These are phyloP conservation scores for Nemania abortiva DNA, from an alignment of 2,329 filamentous ascomycete species.

Conservation along the genomic window DNA sequence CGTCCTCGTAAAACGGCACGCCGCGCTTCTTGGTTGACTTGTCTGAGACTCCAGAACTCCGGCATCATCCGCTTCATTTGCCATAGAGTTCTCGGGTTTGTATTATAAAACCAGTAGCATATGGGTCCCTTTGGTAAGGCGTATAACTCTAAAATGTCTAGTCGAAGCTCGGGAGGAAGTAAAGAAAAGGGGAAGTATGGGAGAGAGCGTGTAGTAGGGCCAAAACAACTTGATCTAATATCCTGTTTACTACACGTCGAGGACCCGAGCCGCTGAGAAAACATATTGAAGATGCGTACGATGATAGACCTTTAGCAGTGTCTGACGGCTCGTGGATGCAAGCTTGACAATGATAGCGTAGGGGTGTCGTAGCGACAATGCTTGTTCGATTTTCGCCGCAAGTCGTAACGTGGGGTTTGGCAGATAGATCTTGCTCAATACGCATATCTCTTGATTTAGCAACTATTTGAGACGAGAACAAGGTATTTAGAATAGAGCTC, in stretches of 20 bases:
- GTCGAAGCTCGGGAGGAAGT: slow-evolving; percentile 15
- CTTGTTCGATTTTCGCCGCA: neutral
- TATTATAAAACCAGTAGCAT: neutral
- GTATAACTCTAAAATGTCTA: neutral
- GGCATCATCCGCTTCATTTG: neutral
- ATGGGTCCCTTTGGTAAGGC: neutral
- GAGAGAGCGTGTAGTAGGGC: neutral
- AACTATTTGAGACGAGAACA: neutral
- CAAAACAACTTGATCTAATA: too few relatives aligned
- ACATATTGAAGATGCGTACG: neutral
- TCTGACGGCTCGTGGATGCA: neutral
- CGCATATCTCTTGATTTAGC: neutral
- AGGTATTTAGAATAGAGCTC: neutral
- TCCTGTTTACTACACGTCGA: neutral
- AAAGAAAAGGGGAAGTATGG: neutral
- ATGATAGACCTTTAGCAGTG: neutral
- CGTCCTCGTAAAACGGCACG: slow-evolving; percentile 2
- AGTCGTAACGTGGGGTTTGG: neutral
- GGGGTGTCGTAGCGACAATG: neutral
- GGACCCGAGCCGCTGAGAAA: neutral
- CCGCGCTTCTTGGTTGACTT: slow-evolving; percentile 20
- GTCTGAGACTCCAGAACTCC: slow-evolving; percentile 11
- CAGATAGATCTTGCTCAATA: neutral
- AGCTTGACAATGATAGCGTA: neutral
- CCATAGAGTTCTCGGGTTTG: neutral